These are phyloP conservation scores for Trichoderma virens DNA, from an alignment of 495 filamentous ascomycete genomes.

Conservation along the genomic window DNA sequence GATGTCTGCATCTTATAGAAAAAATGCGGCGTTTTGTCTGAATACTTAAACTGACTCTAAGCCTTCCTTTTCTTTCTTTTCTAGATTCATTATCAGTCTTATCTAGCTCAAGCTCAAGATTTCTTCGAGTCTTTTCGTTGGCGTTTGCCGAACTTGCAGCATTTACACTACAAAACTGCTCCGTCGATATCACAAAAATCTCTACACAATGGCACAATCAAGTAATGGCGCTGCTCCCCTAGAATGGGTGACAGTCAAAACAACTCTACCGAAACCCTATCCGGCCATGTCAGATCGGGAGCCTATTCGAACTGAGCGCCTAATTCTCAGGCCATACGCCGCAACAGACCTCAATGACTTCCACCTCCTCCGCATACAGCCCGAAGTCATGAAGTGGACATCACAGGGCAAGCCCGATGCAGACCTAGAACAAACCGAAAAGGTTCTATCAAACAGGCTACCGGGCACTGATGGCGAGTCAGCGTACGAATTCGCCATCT, in stretches of 20 bases:
- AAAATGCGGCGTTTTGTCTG: background rate
- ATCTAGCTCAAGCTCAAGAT: background rate
- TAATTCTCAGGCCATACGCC: constrained; percentile 33
- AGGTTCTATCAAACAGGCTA: constrained; percentile 24
- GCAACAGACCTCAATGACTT: constrained; percentile 32
- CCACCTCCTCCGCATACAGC: constrained; percentile 35
- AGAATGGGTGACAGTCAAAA: constrained; percentile 23
- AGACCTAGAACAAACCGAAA: constrained; percentile 25
- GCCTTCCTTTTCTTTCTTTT: background rate
- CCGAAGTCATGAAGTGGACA: constrained; percentile 45
- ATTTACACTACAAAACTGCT: background rate
- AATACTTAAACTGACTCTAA: background rate
- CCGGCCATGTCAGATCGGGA: constrained; percentile 21
- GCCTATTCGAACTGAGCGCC: constrained; percentile 32
- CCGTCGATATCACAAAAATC: background rate
- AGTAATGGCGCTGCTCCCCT: background rate
- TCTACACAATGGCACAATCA: background rate
- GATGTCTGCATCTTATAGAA: background rate
- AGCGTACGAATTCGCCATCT: constrained; percentile 35
- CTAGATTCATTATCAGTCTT: background rate
- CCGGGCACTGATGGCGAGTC: constrained; percentile 20
- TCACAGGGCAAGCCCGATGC: constrained; percentile 26
- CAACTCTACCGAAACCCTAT: constrained; percentile 27
- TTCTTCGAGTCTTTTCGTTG: background rate
- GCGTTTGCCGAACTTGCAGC: background rate